phyloP scores from a whole-genome alignment of 2,329 filamentous ascomycete species.

The Hyphodiscus sp. region DNA sequence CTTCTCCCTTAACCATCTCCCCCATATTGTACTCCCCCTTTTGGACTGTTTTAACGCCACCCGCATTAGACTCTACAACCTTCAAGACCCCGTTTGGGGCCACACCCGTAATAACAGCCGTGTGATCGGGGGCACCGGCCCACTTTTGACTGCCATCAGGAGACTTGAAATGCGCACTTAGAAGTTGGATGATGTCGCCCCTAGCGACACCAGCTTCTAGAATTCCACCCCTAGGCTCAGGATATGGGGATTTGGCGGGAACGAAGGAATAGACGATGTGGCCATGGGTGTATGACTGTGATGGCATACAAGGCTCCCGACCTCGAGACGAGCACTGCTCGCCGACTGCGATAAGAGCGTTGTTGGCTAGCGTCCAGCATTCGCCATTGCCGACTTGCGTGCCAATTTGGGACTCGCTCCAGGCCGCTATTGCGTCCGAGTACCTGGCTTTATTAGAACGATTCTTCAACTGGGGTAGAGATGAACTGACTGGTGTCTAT shows the following conservation, averaged over 20 bases:
- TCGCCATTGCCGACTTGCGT: conserved; percentile 32
- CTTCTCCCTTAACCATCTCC: conserved; percentile 27
- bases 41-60: conserved; percentile 27
- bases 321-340: conserved; percentile 15
- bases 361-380: conserved; percentile 33
- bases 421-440: conserved; percentile 27
- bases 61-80: conserved; percentile 31
- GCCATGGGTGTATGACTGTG: conserved; percentile 29
- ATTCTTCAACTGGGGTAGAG: not conserved
- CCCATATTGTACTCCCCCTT: conserved; percentile 25
- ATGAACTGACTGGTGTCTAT: conserved; percentile 5
- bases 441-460: conserved; percentile 20
- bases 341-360: conserved; percentile 26
- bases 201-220: conserved; percentile 24
- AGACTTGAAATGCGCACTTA: conserved; percentile 25
- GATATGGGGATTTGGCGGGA: conserved; percentile 14
- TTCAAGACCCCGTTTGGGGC: conserved; percentile 22
- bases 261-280: conserved; percentile 28
- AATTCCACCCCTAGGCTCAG: conserved; percentile 19
- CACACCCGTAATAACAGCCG: conserved; percentile 28
- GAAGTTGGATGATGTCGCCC: conserved; percentile 33
- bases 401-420: conserved; percentile 27
- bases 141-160: conserved; percentile 22
- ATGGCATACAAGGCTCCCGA: conserved; percentile 28
- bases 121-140: conserved; percentile 31